These are phyloP conservation scores for Pleurotus djamor DNA, from an alignment of 768 basidiomycete genomes.

Conservation along the genomic window DNA sequence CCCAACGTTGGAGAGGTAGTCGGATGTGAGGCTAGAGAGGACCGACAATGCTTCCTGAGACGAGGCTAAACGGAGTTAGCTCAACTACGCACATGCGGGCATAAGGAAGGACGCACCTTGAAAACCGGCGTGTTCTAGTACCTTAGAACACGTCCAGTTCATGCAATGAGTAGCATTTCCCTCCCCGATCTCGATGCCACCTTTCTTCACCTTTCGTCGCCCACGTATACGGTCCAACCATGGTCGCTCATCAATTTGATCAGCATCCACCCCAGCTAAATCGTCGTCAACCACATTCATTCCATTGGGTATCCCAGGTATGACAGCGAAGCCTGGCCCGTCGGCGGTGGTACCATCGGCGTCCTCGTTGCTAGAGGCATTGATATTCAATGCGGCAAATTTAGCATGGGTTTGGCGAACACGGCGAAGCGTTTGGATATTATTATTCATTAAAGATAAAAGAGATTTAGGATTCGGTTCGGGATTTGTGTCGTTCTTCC, in stretches of 20 bases:
- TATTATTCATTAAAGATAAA: constrained; percentile 70
- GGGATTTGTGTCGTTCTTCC: constrained; percentile 20
- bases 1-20: constrained; percentile 85
- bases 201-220: constrained; percentile 18
- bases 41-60: constrained; percentile 79
- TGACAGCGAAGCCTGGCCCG: constrained; percentile 29
- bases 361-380: constrained; percentile 29
- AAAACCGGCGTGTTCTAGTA: constrained; percentile 89
- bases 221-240: constrained; percentile 40
- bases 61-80: constrained; percentile 44
- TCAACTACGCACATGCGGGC: background rate
- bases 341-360: constrained; percentile 30
- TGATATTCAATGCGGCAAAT: constrained; percentile 54
- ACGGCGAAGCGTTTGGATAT: constrained; percentile 72
- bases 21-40: constrained; percentile 70
- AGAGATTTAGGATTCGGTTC: constrained; percentile 39
- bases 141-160: constrained; percentile 70
- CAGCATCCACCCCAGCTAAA: constrained; percentile 20
- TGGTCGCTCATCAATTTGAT: constrained; percentile 58
- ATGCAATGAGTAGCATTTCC: constrained; percentile 62
- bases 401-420: constrained; percentile 73
- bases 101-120: constrained; percentile 59
- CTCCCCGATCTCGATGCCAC: constrained; percentile 56
- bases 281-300: constrained; percentile 17
- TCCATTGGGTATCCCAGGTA: constrained; percentile 14